Evolutionary conservation across 169 alveolate species (phyloP).

Genomic region (Babesia caballi): DNA sequence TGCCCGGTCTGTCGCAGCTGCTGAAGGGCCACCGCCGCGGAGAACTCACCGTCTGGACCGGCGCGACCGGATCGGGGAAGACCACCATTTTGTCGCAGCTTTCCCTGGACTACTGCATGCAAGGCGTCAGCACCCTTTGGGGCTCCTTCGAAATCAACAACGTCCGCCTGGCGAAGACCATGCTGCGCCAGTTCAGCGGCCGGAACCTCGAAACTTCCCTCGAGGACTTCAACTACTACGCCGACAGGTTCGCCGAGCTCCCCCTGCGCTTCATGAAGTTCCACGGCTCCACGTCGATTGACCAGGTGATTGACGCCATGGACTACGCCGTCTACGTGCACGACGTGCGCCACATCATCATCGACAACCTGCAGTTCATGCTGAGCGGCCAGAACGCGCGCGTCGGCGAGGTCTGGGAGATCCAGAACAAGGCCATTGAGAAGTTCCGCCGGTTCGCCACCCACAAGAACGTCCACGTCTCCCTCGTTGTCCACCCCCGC

Average conservation of each 20-base stretch:
- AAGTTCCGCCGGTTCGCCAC: slow-evolving; percentile 88
- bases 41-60: slow-evolving; percentile 92
- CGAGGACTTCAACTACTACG: slow-evolving; percentile 74
- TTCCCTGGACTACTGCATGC: slow-evolving; percentile 88
- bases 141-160: slow-evolving; percentile 94
- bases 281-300: slow-evolving; percentile 90
- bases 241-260: slow-evolving; percentile 83
- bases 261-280: slow-evolving; percentile 88
- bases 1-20: slow-evolving; percentile 77
- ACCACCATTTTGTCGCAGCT: slow-evolving; percentile 91
- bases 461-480: slow-evolving; percentile 85
- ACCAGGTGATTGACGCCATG: slow-evolving; percentile 87
- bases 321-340: slow-evolving; percentile 91
- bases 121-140: slow-evolving; percentile 93
- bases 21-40: slow-evolving; percentile 90
- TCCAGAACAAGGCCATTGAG: slow-evolving; percentile 87
- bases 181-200: slow-evolving; percentile 86
- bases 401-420: slow-evolving; percentile 83
- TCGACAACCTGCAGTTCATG: slow-evolving; percentile 93
- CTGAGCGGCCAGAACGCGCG: slow-evolving; percentile 79
- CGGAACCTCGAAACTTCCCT: slow-evolving; percentile 74
- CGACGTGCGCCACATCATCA: slow-evolving; percentile 88
- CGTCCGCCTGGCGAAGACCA: slow-evolving; percentile 85
- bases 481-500: slow-evolving; percentile 93
- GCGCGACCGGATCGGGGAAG: slow-evolving; percentile 96